Percentiles rank a stretch among this genome's conserved stretches.
Evolutionary conservation across 2,329 filamentous ascomycete species (phyloP).

Genomic region (Cladosporium velox): DNA sequence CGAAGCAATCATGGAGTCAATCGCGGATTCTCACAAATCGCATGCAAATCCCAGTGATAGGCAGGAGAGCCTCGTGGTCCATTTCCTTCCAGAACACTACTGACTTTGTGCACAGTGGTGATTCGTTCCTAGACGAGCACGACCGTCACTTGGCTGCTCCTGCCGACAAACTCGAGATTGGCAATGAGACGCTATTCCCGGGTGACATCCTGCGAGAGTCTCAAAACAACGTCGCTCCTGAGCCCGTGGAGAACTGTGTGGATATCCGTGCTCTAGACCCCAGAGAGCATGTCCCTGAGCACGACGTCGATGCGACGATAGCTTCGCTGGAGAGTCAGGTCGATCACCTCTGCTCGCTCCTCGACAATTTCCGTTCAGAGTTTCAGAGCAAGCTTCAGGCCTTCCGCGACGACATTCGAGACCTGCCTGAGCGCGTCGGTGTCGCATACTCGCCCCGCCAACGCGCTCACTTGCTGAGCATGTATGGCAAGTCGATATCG

Average conservation of each 20-base stretch:
- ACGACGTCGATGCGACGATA: background rate
- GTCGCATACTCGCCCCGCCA: background rate
- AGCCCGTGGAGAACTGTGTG: background rate
- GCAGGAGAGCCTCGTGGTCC: background rate
- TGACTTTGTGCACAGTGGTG: background rate
- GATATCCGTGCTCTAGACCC: background rate
- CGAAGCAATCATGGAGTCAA: background rate
- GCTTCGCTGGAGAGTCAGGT: constrained; percentile 2
- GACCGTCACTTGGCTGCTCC: background rate
- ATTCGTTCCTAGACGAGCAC: background rate
- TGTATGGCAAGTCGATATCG: background rate
- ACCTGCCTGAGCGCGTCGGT: background rate
- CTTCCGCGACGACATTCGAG: background rate
- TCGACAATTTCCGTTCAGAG: background rate
- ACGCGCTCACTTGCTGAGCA: background rate
- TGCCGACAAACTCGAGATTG: background rate
- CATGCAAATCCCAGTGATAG: background rate
- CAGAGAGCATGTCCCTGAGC: background rate
- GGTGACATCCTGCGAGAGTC: too few relatives aligned
- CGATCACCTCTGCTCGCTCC: background rate
- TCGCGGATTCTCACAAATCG: background rate
- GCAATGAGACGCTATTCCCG: background rate
- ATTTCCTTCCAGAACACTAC: background rate
- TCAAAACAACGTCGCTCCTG: too few relatives aligned
- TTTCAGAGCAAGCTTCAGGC: background rate